phyloP scores from a whole-genome alignment of 257 asterid genomes.

The Salvia hispanica region DNA sequence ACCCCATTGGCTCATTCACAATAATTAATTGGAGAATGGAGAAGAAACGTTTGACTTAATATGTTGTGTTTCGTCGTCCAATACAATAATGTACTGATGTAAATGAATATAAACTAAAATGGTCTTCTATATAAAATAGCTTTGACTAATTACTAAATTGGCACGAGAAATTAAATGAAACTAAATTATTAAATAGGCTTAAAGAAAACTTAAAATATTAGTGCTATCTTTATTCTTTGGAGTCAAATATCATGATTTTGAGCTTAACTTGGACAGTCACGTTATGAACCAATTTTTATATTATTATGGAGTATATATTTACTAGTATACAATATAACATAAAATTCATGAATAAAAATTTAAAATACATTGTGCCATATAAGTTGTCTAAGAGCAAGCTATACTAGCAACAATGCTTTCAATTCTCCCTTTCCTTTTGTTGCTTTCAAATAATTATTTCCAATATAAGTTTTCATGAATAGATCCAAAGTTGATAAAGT shows the following conservation, averaged over 20 bases:
- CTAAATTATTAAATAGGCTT: not conserved
- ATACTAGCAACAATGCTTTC: not conserved
- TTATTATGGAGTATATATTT: too few species aligned
- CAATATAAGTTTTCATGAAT: not conserved
- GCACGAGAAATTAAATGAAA: not conserved
- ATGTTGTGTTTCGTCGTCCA: too few species aligned
- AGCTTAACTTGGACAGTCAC: not conserved
- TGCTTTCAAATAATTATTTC: not conserved
- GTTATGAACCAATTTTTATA: not conserved
- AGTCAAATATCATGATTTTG: constrained; percentile 1
- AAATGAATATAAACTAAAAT: too few species aligned
- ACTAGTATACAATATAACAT: too few species aligned
- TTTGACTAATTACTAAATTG: not conserved
- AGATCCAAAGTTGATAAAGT: constrained; percentile 15
- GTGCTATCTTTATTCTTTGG: not conserved
- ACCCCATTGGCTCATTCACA: too few species aligned
- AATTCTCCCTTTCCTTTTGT: not conserved
- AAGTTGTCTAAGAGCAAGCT: not conserved
- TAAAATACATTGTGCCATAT: not conserved
- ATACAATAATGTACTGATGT: too few species aligned
- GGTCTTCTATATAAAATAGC: too few species aligned
- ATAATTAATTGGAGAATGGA: too few species aligned
- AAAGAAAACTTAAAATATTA: not conserved
- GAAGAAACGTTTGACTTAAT: too few species aligned
- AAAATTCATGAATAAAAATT: not conserved